These are phyloP conservation scores for Mycena leptocephala DNA, from an alignment of 768 basidiomycete species.

Conservation along the genomic window DNA sequence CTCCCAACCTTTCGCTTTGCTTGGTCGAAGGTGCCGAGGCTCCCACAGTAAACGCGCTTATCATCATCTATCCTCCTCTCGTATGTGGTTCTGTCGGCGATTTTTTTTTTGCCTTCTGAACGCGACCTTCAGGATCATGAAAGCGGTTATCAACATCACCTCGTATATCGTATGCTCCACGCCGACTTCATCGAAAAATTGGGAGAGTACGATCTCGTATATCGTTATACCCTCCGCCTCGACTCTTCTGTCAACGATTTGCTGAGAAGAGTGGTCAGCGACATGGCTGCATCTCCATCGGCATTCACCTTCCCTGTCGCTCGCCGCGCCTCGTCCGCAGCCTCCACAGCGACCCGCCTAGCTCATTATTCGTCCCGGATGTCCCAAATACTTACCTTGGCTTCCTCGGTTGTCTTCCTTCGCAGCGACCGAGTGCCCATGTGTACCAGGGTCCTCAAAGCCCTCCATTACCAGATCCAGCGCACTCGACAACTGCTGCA, in stretches of 20 bases:
- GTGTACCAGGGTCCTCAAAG: too few relatives aligned
- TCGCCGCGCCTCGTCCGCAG: not conserved
- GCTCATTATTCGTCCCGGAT: too few relatives aligned
- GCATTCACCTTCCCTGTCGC: not conserved
- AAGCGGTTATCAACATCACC: not conserved
- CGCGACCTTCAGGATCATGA: not conserved
- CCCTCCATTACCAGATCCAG: too few relatives aligned
- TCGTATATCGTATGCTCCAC: not conserved
- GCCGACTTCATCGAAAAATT: not conserved
- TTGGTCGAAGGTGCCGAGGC: too few relatives aligned
- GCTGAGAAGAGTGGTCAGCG: not conserved
- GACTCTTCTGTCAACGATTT: not conserved
- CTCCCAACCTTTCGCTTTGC: too few relatives aligned
- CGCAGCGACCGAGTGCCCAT: too few relatives aligned
- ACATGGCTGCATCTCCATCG: not conserved
- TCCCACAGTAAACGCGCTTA: not conserved
- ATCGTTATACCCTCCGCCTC: not conserved
- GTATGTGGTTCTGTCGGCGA: not conserved
- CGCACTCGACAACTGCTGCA: too few relatives aligned
- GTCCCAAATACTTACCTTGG: too few relatives aligned
- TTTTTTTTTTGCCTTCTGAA: not conserved
- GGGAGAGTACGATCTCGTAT: not conserved
- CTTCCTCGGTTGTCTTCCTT: too few relatives aligned
- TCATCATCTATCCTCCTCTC: not conserved
- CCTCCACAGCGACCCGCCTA: too few relatives aligned